Conservation (phyloP, 768 basidiomycete species). For the Harrya chromipes region DNA sequence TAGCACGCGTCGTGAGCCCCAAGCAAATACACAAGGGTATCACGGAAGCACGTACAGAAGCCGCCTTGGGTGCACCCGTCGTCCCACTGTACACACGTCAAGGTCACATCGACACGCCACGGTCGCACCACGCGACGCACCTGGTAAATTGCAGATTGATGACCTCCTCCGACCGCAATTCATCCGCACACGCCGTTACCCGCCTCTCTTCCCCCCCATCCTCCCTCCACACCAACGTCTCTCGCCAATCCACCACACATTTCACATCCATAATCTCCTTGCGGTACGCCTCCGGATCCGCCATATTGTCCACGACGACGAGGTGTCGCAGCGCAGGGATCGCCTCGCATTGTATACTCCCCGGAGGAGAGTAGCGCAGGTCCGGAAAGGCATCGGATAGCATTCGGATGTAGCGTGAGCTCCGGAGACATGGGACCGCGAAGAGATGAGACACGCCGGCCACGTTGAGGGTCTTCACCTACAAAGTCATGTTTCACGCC, state of each 20-base stretch:
- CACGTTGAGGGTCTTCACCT: conserved; percentile 63
- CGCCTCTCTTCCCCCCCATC: conserved; percentile 40
- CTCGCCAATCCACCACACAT: conserved; percentile 66
- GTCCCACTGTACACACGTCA: conserved; percentile 53
- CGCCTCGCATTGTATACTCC: conserved; percentile 53
- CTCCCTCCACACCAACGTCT: conserved; percentile 67
- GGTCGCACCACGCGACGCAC: conserved; percentile 32
- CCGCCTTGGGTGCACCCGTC: conserved; percentile 79
- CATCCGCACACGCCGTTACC: conserved; percentile 41
- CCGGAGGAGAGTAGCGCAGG: conserved; percentile 45
- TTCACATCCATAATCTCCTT: conserved; percentile 40
- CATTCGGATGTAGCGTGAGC: conserved; percentile 60
- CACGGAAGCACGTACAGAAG: conserved; percentile 51
- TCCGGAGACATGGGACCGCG: conserved; percentile 64
- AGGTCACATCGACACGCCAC: not conserved
- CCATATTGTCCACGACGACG: conserved; percentile 63
- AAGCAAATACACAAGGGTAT: not conserved
- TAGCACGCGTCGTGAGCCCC: conserved; percentile 22
- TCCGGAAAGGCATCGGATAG: conserved; percentile 58
- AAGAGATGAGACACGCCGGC: conserved; percentile 69
- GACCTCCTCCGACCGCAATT: conserved; percentile 60
- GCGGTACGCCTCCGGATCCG: conserved; percentile 37
- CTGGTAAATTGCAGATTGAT: conserved; percentile 87
- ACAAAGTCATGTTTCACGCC: not conserved
- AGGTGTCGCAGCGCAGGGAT: conserved; percentile 63